phyloP scores from a whole-genome alignment of 177 flowering plant genomes.

The Vitis hybrid region DNA sequence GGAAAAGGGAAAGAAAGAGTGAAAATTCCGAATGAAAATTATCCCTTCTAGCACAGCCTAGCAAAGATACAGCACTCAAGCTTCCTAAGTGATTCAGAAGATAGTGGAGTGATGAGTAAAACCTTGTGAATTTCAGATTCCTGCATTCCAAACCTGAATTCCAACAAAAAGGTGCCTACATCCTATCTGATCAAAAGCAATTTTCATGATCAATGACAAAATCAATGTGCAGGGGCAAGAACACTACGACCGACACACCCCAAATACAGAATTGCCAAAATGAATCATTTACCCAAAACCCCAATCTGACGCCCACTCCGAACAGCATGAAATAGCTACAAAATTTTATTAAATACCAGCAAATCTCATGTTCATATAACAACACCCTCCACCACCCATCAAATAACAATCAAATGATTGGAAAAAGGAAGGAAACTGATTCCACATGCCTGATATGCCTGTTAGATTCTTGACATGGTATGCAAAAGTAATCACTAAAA shows the following conservation, averaged over 20 bases:
- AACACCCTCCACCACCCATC: neutral
- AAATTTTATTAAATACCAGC: neutral
- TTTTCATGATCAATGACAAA: neutral
- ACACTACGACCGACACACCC: too few species aligned
- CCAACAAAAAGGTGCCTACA: neutral
- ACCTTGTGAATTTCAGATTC: neutral
- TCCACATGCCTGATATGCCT: neutral
- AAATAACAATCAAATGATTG: neutral
- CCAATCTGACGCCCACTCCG: neutral
- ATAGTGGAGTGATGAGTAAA: neutral
- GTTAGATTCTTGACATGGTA: neutral
- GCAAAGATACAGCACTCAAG: too few species aligned
- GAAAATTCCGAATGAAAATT: neutral
- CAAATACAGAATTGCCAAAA: neutral
- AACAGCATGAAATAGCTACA: neutral
- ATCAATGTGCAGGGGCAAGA: neutral
- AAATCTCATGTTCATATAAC: neutral
- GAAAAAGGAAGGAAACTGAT: neutral
- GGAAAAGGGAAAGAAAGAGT: neutral
- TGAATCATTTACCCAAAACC: neutral
- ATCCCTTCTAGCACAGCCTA: too few species aligned
- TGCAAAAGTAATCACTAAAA: neutral
- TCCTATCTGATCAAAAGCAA: neutral
- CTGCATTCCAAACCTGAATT: neutral
- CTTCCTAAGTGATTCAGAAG: too few species aligned